A percentile compares a stretch with the other conserved stretches of the same genome.
Evolutionary conservation across 768 basidiomycete species (phyloP).

Genomic region (Collybiopsis luxurians): DNA sequence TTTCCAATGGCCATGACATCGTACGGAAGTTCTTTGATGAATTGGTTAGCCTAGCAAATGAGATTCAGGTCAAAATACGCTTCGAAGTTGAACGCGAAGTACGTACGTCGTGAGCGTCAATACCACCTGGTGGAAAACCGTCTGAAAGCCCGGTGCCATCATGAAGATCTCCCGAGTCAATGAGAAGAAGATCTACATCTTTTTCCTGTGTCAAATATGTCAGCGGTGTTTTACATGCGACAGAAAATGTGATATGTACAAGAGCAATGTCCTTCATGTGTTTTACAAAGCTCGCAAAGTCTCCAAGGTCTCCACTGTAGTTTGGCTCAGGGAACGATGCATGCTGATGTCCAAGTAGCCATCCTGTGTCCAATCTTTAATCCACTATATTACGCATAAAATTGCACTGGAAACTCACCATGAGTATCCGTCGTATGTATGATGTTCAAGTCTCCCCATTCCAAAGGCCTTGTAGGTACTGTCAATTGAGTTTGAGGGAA

Average conservation of each 20-base stretch:
- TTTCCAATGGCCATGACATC: slow-evolving; percentile 87
- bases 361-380: slow-evolving; percentile 36
- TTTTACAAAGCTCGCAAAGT: slow-evolving; percentile 81
- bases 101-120: slow-evolving; percentile 70
- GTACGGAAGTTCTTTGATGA: slow-evolving; percentile 71
- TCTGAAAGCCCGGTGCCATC: slow-evolving; percentile 80
- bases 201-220: slow-evolving; percentile 38
- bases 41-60: slow-evolving; percentile 59
- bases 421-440: slow-evolving; percentile 85
- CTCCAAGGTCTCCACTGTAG: slow-evolving; percentile 73
- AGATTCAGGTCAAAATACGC: background rate
- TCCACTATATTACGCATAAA: no score
- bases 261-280: slow-evolving; percentile 78
- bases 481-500: slow-evolving; percentile 41
- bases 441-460: slow-evolving; percentile 90
- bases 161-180: slow-evolving; percentile 80
- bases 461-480: slow-evolving; percentile 62
- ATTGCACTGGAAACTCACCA: slow-evolving; percentile 16
- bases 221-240: background rate
- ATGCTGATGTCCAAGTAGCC: slow-evolving; percentile 85
- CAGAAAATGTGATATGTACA: background rate
- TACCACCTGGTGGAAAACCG: slow-evolving; percentile 65
- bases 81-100: slow-evolving; percentile 8
- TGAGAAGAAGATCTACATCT: slow-evolving; percentile 79
- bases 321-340: slow-evolving; percentile 70